These are phyloP conservation scores for Cryphonectria japonica DNA, from an alignment of 2,329 filamentous ascomycete species.

Conservation along the genomic window DNA sequence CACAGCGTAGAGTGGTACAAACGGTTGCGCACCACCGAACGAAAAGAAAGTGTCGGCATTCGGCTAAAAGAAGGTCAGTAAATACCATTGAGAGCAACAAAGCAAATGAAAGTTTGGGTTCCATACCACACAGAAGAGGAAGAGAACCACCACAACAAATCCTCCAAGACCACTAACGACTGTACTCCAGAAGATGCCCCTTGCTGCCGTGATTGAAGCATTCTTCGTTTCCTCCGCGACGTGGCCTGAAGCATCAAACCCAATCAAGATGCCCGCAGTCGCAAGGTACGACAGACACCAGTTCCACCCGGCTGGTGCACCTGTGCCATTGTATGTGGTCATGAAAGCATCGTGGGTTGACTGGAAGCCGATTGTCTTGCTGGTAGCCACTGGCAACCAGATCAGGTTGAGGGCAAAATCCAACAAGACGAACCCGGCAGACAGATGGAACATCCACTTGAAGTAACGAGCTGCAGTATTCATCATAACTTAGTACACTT, in stretches of 20 bases:
- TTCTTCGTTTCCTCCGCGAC: constrained; percentile 66
- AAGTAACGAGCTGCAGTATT: constrained; percentile 44
- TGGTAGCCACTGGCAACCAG: constrained; percentile 62
- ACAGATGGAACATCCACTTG: constrained; percentile 55
- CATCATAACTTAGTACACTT: neutral
- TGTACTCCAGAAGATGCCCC: constrained; percentile 65
- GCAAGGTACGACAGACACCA: constrained; percentile 66
- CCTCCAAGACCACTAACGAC: constrained; percentile 60
- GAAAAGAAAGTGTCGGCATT: constrained; percentile 55
- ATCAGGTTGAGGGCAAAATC: constrained; percentile 64
- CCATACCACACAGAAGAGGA: constrained; percentile 60
- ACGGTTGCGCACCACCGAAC: constrained; percentile 60
- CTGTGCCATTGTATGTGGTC: constrained; percentile 62
- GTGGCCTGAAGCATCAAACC: constrained; percentile 64
- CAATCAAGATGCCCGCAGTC: constrained; percentile 63
- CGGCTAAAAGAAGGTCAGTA: constrained; percentile 41
- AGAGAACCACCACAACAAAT: constrained; percentile 59
- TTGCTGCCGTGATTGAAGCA: constrained; percentile 57
- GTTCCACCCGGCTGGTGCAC: constrained; percentile 61
- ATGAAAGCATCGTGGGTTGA: constrained; percentile 62
- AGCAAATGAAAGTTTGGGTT: neutral
- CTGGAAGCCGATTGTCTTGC: constrained; percentile 58
- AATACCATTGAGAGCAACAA: too few species aligned
- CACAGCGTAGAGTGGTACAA: constrained; percentile 60
- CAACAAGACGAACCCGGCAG: constrained; percentile 54